Base-by-base conservation (phyloP, 352 stramenopile genomes). In the Phytophthora pini region DNA sequence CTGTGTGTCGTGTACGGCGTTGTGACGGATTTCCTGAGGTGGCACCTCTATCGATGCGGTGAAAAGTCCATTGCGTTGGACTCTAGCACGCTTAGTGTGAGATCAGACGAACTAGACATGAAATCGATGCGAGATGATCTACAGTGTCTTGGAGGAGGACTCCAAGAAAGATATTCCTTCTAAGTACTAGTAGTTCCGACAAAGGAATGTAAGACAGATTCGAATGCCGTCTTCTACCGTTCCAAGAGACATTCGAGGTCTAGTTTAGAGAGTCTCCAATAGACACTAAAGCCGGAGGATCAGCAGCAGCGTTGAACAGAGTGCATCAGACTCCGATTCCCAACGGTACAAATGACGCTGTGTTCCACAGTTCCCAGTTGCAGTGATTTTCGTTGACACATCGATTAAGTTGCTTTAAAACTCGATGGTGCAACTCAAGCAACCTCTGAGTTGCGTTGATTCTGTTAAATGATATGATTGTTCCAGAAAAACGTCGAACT, bases 1-100 rank as follows among this genome's bases (percentile, higher is more conserved):
- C 54, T 81, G 24, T 43, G 56, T 62, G 61, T 77, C 40, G 73
- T 82, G 29, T 87, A 81, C 54, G 72, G 75, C 55, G 76, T 84
- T 34, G 75, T 82, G 50, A 82, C 72, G 39, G 77, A 26, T 1
- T 79, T 70, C 52, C 56, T 62, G 38, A 56, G 72, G 59, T 85
- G 76, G 73, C 29, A 72, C 6, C 59, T 87, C 59, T n/a, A n/a
- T n/a, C n/a, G n/a, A n/a, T n/a, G n/a, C n/a, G n/a, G n/a, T n/a
- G 68, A 78, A 61, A 67, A 79, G 32, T 57, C 54, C 26, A 76
- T 72, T 72, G 31, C 61, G 39, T 57, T 69, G 66, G 55, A 61
- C 22, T 54, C 54, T 4, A 39, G 56, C 56, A 63, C 44, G 41
- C 49, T 74, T 61, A 34, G 60, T 48, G 60, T 11, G 40, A 56